These are phyloP conservation scores for Coniferiporia sulphurascens DNA, from an alignment of 1,284 basidiomycete genomes.

Conservation along the genomic window DNA sequence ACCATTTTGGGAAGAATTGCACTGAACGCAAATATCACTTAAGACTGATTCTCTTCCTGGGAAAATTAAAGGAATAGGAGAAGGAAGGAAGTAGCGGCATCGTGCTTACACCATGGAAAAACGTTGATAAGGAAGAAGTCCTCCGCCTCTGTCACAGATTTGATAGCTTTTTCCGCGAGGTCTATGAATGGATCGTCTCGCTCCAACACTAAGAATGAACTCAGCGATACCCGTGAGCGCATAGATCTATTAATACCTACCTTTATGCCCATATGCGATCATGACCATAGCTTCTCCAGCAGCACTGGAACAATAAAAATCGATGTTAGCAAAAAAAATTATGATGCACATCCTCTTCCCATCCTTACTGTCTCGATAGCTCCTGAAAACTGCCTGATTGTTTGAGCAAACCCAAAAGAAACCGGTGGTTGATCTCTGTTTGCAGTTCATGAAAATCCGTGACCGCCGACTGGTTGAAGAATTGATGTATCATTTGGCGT, in stretches of 20 bases:
- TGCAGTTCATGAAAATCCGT: constrained; percentile 4
- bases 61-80: not conserved
- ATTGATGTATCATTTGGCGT: constrained; percentile 7
- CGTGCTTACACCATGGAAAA: constrained; percentile 3
- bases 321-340: not conserved
- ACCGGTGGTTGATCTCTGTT: constrained; percentile 2
- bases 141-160: not conserved
- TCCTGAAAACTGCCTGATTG: constrained; percentile 1
- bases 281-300: constrained; percentile 9
- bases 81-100: too few relatives aligned
- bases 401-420: constrained; percentile 5
- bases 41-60: not conserved
- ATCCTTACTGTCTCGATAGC: not conserved
- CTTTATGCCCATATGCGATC: constrained; percentile 12
- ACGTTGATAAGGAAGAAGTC: constrained; percentile 8
- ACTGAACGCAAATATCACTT: not conserved
- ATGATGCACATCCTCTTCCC: too few relatives aligned
- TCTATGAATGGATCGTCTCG: constrained; percentile 1
- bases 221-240: too few relatives aligned
- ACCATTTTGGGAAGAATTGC: constrained; percentile 6
- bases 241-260: not conserved
- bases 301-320: not conserved
- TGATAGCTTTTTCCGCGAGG: not conserved
- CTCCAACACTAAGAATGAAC: not conserved
- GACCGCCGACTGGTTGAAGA: constrained; percentile 1